Percentiles rank a stretch among this genome's conserved stretches.
Evolutionary conservation across 1,284 basidiomycete species (phyloP).

Genomic region (Ceratobasidium sp.): DNA sequence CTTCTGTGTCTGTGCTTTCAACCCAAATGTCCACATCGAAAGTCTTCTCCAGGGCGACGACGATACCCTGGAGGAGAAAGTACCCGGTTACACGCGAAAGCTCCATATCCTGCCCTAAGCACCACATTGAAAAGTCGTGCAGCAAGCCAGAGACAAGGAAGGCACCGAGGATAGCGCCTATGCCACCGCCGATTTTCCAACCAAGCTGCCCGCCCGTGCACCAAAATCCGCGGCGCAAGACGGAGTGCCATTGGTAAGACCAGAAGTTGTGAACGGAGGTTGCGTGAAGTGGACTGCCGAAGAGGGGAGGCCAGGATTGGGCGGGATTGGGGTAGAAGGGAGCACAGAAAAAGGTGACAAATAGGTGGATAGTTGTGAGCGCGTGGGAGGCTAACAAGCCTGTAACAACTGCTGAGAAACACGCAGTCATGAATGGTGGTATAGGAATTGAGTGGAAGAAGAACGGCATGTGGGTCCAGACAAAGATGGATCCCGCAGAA

Average conservation of each 20-base stretch:
- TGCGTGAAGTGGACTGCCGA: constrained; percentile 14
- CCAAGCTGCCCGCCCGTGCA: constrained; percentile 25
- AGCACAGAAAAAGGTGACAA: constrained; percentile 14
- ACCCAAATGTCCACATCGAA: constrained; percentile 40
- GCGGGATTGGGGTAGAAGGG: constrained; percentile 31
- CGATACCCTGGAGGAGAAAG: constrained; percentile 67
- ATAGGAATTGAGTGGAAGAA: background rate
- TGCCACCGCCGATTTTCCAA: constrained; percentile 20
- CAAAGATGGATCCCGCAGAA: constrained; percentile 20
- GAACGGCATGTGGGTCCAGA: constrained; percentile 19
- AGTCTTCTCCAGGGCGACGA: constrained; percentile 60
- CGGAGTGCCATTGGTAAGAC: constrained; percentile 38
- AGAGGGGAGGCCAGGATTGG: constrained; percentile 36
- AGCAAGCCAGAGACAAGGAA: constrained; percentile 67
- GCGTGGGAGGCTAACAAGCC: constrained; percentile 14
- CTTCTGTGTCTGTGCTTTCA: constrained; percentile 15
- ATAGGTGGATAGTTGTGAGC: constrained; percentile 12
- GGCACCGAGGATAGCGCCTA: constrained; percentile 59
- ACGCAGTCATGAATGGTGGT: constrained; percentile 16
- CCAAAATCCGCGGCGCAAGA: constrained; percentile 31
- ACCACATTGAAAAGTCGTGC: constrained; percentile 67
- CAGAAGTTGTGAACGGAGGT: constrained; percentile 33
- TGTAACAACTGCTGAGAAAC: background rate
- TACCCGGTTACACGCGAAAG: constrained; percentile 60
- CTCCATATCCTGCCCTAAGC: constrained; percentile 66